phyloP scores from a whole-genome alignment of 768 basidiomycete genomes.

The Kwoniella sp. region DNA sequence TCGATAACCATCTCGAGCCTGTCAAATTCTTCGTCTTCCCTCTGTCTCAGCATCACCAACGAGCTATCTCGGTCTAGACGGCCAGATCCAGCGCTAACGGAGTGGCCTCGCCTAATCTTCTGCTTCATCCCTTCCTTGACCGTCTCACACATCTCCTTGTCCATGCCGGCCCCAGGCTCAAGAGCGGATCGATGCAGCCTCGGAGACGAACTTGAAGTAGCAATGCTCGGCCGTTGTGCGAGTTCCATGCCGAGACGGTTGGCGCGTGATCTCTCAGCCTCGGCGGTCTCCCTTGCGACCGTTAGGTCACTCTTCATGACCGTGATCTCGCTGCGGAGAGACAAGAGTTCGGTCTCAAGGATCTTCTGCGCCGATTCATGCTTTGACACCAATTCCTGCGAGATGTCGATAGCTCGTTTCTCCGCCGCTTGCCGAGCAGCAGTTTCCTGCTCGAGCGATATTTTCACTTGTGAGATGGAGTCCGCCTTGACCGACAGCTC shows the following conservation, averaged over 20 bases:
- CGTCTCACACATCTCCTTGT: conserved; percentile 9
- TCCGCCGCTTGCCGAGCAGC: conserved; percentile 8
- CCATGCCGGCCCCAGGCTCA: conserved; percentile 1
- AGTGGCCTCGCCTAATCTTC: conserved; percentile 1
- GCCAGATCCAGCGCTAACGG: neutral
- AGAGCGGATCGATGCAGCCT: conserved; percentile 7
- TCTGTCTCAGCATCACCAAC: conserved; percentile 4
- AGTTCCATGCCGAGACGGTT: conserved; percentile 5
- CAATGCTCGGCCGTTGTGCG: conserved; percentile 1
- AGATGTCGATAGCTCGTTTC: neutral
- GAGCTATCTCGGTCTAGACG: conserved; percentile 2
- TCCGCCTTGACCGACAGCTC: neutral
- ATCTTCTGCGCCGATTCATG: conserved; percentile 9
- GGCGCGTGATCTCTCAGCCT: neutral
- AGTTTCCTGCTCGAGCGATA: neutral
- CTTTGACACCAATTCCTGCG: conserved; percentile 2
- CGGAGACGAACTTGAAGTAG: conserved; percentile 9
- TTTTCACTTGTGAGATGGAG: neutral
- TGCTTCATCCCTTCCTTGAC: neutral
- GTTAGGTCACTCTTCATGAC: neutral
- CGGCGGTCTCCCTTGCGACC: neutral
- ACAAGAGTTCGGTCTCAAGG: conserved; percentile 6
- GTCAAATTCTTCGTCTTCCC: conserved; percentile 33
- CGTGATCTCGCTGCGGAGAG: conserved; percentile 6
- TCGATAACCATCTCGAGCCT: conserved; percentile 45